phyloP scores from a whole-genome alignment of 2,329 filamentous ascomycete species.

The Aureobasidium sp. region DNA sequence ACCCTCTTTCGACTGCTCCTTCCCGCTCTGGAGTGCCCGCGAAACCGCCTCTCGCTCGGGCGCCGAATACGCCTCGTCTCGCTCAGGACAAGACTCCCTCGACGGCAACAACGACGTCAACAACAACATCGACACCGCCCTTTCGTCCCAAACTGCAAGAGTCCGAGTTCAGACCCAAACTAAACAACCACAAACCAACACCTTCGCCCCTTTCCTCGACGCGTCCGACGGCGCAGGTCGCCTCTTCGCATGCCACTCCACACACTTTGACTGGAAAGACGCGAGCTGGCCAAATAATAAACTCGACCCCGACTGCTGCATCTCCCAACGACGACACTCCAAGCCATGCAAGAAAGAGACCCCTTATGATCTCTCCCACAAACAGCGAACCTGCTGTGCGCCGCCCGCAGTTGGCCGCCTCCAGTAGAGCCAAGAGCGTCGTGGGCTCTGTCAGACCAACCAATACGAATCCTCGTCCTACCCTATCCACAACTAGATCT shows the following conservation, averaged over 20 bases:
- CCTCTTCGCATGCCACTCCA: conserved; percentile 66
- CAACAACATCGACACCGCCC: not conserved
- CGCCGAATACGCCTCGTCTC: conserved; percentile 55
- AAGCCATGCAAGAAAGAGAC: conserved; percentile 29
- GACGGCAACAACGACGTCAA: conserved; percentile 16
- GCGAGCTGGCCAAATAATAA: conserved; percentile 55
- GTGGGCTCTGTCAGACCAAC: conserved; percentile 18
- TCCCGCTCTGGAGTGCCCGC: conserved; percentile 48
- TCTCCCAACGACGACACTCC: conserved; percentile 49
- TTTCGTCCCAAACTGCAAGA: conserved; percentile 22
- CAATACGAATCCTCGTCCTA: not conserved
- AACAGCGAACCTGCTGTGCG: conserved; percentile 4
- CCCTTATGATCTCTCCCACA: conserved; percentile 29
- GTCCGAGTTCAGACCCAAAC: conserved; percentile 6
- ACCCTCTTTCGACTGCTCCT: not conserved
- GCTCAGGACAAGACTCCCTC: conserved; percentile 18
- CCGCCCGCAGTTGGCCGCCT: not conserved
- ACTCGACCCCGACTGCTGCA: conserved; percentile 26
- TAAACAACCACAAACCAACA: not conserved
- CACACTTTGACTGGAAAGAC: conserved; percentile 67
- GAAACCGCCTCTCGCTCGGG: conserved; percentile 59
- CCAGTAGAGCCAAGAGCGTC: conserved; percentile 32
- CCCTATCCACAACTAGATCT: not conserved
- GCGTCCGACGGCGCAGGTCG: conserved; percentile 1
- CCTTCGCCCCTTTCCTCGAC: not conserved